Conservation (phyloP, 2,329 filamentous ascomycete species). For the Aspergillus sp. region DNA sequence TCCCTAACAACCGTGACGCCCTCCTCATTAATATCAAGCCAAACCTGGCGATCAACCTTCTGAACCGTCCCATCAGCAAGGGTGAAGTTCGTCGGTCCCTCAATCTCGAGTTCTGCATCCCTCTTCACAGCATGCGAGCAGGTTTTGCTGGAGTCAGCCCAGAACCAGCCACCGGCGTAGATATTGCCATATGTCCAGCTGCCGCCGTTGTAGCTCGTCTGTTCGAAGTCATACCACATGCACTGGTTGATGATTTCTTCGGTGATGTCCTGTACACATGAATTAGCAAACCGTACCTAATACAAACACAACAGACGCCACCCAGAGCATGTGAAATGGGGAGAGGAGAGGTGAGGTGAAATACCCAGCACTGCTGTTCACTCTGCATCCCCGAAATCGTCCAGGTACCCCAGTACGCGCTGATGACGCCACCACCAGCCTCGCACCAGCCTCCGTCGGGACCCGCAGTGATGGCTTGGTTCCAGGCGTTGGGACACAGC, state of each 20-base stretch:
- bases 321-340: too few species aligned
- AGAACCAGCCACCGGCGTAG: conserved; percentile 19
- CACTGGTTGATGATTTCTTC: conserved; percentile 20
- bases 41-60: conserved; percentile 13
- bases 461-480: conserved; percentile 5
- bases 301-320: too few species aligned
- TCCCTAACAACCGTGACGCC: conserved; percentile 2
- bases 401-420: conserved; percentile 14
- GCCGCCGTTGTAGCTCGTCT: conserved; percentile 15
- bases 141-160: conserved; percentile 9
- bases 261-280: conserved; percentile 11
- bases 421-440: conserved; percentile 10
- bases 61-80: conserved; percentile 13
- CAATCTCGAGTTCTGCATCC: background rate
- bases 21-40: conserved; percentile 7
- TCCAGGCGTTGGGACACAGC: conserved; percentile 17
- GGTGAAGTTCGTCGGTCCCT: conserved; percentile 9
- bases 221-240: conserved; percentile 17
- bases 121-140: conserved; percentile 16
- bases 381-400: conserved; percentile 11
- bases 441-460: conserved; percentile 17
- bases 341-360: background rate
- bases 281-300: too few species aligned
- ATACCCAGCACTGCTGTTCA: conserved; percentile 18
- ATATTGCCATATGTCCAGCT: conserved; percentile 13